Evolutionary conservation across 2,329 filamentous ascomycete species (phyloP).

Genomic region (Aspergillus uvarum): DNA sequence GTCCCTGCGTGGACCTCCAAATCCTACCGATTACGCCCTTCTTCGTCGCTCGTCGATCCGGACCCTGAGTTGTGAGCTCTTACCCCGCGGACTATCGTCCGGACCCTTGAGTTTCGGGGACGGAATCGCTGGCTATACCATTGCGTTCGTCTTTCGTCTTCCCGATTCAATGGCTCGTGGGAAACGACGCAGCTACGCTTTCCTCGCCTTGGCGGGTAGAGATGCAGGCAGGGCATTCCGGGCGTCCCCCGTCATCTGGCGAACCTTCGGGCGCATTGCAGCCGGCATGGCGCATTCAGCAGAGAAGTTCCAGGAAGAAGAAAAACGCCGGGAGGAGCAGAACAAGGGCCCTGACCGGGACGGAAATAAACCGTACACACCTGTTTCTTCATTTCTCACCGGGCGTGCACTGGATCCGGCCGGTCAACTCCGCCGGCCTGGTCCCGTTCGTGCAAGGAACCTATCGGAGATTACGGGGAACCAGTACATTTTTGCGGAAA

Average conservation of each 20-base stretch:
- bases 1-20: conserved; percentile 56
- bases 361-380: conserved; percentile 49
- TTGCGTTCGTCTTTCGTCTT: conserved; percentile 60
- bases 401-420: conserved; percentile 57
- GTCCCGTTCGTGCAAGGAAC: conserved; percentile 56
- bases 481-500: conserved; percentile 58
- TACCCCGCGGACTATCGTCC: conserved; percentile 56
- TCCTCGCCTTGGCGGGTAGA: conserved; percentile 57
- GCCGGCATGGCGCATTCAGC: conserved; percentile 51
- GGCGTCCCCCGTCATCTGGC: conserved; percentile 51
- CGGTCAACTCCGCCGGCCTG: conserved; percentile 53
- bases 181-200: conserved; percentile 56
- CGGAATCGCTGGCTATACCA: conserved; percentile 56
- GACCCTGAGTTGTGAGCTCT: conserved; percentile 57
- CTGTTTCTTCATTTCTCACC: conserved; percentile 59
- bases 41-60: conserved; percentile 59
- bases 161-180: conserved; percentile 59
- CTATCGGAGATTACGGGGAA: conserved; percentile 60
- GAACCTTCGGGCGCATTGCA: conserved; percentile 56
- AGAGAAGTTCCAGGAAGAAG: conserved; percentile 46
- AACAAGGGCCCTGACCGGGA: conserved; percentile 26
- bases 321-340: conserved; percentile 45
- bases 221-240: conserved; percentile 50
- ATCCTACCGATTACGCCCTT: conserved; percentile 54
- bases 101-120: conserved; percentile 61